Evolutionary conservation across 345 rosid genomes (phyloP).

Genomic region (Corchorus capsularis): DNA sequence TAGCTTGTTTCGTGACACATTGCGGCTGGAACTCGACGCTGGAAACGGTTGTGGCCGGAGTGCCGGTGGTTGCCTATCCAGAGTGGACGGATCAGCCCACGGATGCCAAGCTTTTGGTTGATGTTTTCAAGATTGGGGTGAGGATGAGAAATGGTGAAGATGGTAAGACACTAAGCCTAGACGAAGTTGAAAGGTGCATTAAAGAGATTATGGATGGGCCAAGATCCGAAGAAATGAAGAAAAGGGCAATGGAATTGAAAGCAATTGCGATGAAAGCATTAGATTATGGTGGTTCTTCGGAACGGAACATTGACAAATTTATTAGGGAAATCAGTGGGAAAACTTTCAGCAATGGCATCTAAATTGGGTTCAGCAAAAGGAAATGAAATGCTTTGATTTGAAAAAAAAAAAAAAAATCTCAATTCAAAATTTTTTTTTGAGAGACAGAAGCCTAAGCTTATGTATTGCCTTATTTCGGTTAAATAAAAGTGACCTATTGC

Average conservation of each 20-base stretch:
- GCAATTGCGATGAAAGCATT: conserved; percentile 37
- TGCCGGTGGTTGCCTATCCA: conserved; percentile 55
- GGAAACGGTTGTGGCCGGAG: conserved; percentile 49
- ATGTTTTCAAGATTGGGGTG: conserved; percentile 49
- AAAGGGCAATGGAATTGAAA: conserved; percentile 41
- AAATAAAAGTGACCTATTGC: no score
- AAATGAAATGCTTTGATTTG: background rate
- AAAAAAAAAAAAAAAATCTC: background rate
- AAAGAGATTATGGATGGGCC: conserved; percentile 37
- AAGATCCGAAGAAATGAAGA: conserved; percentile 34
- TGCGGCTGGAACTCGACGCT: conserved; percentile 68
- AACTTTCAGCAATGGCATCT: background rate
- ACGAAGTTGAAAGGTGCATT: conserved; percentile 51
- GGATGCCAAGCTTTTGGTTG: conserved; percentile 43
- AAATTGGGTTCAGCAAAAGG: background rate
- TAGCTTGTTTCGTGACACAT: conserved; percentile 57
- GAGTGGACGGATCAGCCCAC: conserved; percentile 50
- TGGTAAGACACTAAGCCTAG: conserved; percentile 23
- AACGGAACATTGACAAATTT: conserved; percentile 37
- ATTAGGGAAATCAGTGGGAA: conserved; percentile 31
- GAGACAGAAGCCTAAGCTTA: no score
- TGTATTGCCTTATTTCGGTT: no score
- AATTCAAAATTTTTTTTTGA: no score
- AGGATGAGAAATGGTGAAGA: conserved; percentile 37
- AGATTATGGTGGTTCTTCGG: conserved; percentile 47